A percentile compares a stretch with the other conserved stretches of the same genome.
These are phyloP conservation scores for Xylaria sp. DNA, from an alignment of 2,329 filamentous ascomycete genomes.

Conservation along the genomic window DNA sequence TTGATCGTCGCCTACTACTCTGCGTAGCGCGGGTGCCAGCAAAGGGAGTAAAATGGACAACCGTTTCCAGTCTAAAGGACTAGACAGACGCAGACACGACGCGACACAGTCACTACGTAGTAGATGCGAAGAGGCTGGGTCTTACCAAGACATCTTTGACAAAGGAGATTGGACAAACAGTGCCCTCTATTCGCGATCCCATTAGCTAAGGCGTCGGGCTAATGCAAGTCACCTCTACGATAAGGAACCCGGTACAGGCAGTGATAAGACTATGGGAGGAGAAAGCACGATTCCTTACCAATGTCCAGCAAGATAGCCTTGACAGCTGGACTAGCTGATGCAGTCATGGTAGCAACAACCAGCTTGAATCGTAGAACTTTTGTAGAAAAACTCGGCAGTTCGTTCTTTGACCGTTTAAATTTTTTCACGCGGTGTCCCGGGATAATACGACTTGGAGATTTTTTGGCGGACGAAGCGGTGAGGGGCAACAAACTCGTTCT, in stretches of 20 bases:
- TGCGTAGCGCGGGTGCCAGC: conserved; percentile 38
- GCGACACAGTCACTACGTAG: conserved; percentile 23
- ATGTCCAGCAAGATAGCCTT: conserved; percentile 68
- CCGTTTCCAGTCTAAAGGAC: background rate
- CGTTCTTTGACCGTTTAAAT: conserved; percentile 6
- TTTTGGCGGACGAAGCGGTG: conserved; percentile 29
- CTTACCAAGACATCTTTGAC: conserved; percentile 86
- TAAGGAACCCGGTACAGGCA: conserved; percentile 27
- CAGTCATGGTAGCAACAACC: conserved; percentile 48
- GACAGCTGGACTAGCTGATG: conserved; percentile 48
- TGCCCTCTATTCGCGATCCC: conserved; percentile 71
- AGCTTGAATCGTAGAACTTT: conserved; percentile 16
- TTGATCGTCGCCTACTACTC: conserved; percentile 40
- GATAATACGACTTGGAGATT: conserved; percentile 12
- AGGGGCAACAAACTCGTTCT: conserved; percentile 19
- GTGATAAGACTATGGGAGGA: conserved; percentile 37
- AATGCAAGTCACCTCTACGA: conserved; percentile 48
- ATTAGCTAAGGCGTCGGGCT: conserved; percentile 56
- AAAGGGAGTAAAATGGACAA: conserved; percentile 26
- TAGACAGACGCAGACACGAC: conserved; percentile 7
- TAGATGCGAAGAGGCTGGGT: conserved; percentile 39
- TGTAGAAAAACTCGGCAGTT: conserved; percentile 24
- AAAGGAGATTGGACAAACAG: conserved; percentile 84
- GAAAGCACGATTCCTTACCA: conserved; percentile 57
- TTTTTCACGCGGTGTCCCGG: conserved; percentile 18